Evolutionary conservation across 768 basidiomycete genomes (phyloP).

Genomic region (Rhodotorula taiwanensis): DNA sequence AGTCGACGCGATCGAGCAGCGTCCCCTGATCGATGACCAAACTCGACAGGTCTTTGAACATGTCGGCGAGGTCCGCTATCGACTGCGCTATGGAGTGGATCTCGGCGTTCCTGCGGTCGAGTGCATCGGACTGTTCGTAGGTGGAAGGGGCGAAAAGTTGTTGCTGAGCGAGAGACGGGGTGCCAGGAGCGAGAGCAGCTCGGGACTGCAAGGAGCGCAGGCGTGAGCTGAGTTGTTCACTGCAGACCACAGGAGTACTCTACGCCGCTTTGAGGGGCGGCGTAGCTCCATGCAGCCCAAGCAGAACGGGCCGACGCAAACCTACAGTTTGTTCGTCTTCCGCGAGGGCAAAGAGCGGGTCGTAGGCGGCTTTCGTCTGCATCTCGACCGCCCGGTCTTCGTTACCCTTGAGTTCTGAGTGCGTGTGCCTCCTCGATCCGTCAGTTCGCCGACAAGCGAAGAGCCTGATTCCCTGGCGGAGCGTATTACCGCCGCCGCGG

Average conservation of each 20-base stretch:
- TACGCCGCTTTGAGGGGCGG: too few species aligned
- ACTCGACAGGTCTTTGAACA: conserved; percentile 88
- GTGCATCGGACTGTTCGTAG: conserved; percentile 46
- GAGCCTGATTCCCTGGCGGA: too few species aligned
- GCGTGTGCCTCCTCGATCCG: too few species aligned
- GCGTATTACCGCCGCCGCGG: too few species aligned
- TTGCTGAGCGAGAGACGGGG: conserved; percentile 18
- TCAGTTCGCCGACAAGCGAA: neutral
- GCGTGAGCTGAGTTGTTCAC: neutral
- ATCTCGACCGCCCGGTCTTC: conserved; percentile 60
- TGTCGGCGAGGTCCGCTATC: conserved; percentile 81
- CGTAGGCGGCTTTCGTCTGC: conserved; percentile 1
- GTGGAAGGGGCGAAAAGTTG: conserved; percentile 36
- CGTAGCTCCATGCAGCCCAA: neutral
- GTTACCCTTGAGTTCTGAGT: conserved; percentile 83
- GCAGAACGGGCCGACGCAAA: neutral
- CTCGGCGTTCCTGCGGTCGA: conserved; percentile 58
- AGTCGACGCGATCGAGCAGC: conserved; percentile 90
- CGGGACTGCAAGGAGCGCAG: conserved; percentile 13
- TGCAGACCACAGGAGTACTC: neutral
- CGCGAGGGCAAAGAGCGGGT: conserved; percentile 26
- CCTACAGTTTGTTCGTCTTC: conserved; percentile 31
- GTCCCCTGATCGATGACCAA: conserved; percentile 98
- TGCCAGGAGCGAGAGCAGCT: conserved; percentile 2
- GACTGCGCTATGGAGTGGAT: conserved; percentile 83